A percentile compares a stretch with the other conserved stretches of the same genome.
Evolutionary conservation across 768 basidiomycete genomes (phyloP).

Genomic region (Phanerodontia chrysosporium): DNA sequence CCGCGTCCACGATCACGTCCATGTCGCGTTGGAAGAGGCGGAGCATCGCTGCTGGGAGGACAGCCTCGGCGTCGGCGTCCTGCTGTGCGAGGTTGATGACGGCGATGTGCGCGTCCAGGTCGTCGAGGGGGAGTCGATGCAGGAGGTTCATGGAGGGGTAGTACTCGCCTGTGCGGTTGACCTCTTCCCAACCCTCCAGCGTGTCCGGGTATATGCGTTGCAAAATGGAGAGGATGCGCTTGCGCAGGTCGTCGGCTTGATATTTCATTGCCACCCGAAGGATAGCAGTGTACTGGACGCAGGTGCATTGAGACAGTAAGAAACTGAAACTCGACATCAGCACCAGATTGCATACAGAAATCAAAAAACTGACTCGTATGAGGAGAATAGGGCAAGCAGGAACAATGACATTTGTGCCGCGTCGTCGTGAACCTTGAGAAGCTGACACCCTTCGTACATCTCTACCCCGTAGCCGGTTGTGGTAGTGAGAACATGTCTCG

Average conservation of each 20-base stretch:
- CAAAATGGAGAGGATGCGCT: background rate
- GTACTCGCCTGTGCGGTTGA: background rate
- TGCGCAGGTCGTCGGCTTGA: background rate
- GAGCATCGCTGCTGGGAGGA: background rate
- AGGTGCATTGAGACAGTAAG: background rate
- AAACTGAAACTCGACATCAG: background rate
- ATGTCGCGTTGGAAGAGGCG: background rate
- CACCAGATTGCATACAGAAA: background rate
- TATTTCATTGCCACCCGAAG: background rate
- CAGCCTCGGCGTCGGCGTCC: background rate
- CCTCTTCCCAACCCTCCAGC: background rate
- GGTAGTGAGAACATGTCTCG: constrained; percentile 1
- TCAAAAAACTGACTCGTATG: background rate
- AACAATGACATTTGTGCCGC: background rate
- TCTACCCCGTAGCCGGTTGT: background rate
- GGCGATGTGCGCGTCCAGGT: background rate
- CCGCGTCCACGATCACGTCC: background rate
- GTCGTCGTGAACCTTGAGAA: background rate
- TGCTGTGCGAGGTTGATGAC: background rate
- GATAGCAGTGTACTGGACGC: background rate
- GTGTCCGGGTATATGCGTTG: background rate
- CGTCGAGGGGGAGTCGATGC: background rate
- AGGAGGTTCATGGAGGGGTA: background rate
- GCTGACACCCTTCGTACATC: background rate
- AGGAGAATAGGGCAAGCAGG: background rate